Base-by-base conservation (phyloP, 192 early-diverging fungal genomes). In the Chytriomyces confervae region DNA sequence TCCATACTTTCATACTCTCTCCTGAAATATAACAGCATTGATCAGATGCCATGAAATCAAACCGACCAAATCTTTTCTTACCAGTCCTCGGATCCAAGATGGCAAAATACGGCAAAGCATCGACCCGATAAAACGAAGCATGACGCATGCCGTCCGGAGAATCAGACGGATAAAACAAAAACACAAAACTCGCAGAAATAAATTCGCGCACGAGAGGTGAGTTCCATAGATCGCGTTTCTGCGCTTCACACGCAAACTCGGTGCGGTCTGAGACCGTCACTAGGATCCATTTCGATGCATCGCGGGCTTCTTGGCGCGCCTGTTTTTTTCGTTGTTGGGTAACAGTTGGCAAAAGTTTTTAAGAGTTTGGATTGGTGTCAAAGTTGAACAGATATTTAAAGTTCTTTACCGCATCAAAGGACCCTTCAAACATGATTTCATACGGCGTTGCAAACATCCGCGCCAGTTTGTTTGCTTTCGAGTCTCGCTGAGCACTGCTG, bases 221-320 rank as follows among this genome's bases (percentile, higher is more conserved):
- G 44, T 92, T 96, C 96, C 95, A 99, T 61, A 98, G 86, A 86
- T 99, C 96, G 68, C 97, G 92, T 79, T 97, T 97, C 80, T 98
- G 82, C 18, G 91, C 84, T 75, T 96, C 94, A 82, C 95, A 97
- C 23, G 86, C 81, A 83, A 98, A 97, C 60, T 96, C 94, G 0
- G 89, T 81, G 6, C 91, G 84, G 60, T 97, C 92, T 63, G 69
- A 23, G 7, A 83, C 71, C 44, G 83, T 78, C 24, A 84, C 79
- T 0, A 97, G 78, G 9, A 95, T 87, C 9, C 92, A 91, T 81
- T 97, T 97, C 77, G 96, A 87, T 0, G 95, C 95, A 66, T 89
- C 69, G 69, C 83, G 84, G 10, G 93, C 96, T 11, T 69, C 70
- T 1, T 85, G 81, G 64, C 94, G 88, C 16, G 92, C 93, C 85